Base-by-base conservation (phyloP, 345 rosid species). In the Murraya paniculata region DNA sequence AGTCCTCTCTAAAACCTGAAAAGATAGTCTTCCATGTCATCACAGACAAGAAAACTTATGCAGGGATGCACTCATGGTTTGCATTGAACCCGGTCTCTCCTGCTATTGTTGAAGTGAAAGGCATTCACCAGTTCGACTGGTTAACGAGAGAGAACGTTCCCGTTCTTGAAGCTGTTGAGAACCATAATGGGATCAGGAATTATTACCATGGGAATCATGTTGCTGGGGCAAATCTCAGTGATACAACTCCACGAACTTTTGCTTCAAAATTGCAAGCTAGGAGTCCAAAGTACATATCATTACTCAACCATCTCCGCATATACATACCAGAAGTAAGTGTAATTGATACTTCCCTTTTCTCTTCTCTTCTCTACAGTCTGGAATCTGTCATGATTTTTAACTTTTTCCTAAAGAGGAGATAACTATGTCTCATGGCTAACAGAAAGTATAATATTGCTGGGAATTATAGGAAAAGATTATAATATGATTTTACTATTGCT, bases 1-100 rank as follows among this genome's bases (percentile, higher is more conserved):
- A 87, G 82, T 90, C 98, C 79, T 94, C 98, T 81, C 74, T 89
- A 78, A 85, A 85, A 77, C 99, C 99, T 33, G 98, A 91, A 76
- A 97, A 89, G 85, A 91, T 97, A 77, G 99, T 97, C 72, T 97
- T 97, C 81, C 99, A 97, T 77, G 81, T 97, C 83, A 93, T 97
- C 78, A 97, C 99, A 28, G 99, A 97, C 87, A 97, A 97, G 94
- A 97, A 94, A 87, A 97, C 99, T 13, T 97, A 90, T 64, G 97
- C 99, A 16, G 99, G 93, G 36, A 97, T 97, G 98, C 99, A 94
- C 80, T 94, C 99, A 73, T 97, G 99, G 99, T 97, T 97, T 86
- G 98, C 99, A 6, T 87, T 97, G 64, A 94, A 97, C 77, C 88
- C 99, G 22, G 85, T 86, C 33, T 85, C 92, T 81, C 98, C 98